Conservation (phyloP, 1,139 yeast species). For the Lodderomyces metapsilosis region DNA sequence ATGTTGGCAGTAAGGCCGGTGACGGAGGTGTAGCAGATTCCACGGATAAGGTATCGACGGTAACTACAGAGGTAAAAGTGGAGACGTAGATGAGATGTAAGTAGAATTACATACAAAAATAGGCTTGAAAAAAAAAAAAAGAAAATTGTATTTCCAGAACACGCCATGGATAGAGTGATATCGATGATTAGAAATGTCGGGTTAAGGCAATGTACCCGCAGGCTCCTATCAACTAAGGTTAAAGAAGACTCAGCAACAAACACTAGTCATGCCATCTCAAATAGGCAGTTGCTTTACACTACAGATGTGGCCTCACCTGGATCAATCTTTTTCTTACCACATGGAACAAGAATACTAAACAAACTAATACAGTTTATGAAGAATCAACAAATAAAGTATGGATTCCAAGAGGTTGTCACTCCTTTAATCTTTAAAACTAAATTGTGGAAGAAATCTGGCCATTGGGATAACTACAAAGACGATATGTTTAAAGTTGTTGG, state of each 20-base stretch:
- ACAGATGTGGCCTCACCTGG: conserved; percentile 85
- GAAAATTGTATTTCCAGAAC: too few species aligned
- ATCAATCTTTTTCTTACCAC: conserved; percentile 83
- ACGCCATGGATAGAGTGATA: too few species aligned
- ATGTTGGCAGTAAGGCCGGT: conserved; percentile 2
- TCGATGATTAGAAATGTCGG: neutral
- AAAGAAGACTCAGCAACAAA: conserved; percentile 29
- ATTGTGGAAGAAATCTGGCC: conserved; percentile 91
- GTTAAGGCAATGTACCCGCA: conserved; percentile 4
- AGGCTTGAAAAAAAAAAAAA: neutral
- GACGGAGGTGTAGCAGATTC: neutral
- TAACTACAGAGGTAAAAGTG: neutral
- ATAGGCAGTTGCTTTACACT: conserved; percentile 68
- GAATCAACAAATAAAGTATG: conserved; percentile 74
- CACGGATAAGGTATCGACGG: neutral
- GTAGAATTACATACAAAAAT: neutral
- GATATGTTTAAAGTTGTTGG: conserved; percentile 87
- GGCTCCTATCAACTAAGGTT: conserved; percentile 8
- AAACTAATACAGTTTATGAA: conserved; percentile 79
- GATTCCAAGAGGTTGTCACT: conserved; percentile 90
- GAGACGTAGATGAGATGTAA: neutral
- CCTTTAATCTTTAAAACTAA: conserved; percentile 85
- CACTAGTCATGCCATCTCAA: conserved; percentile 51
- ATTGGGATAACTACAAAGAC: conserved; percentile 92
- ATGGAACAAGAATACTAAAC: conserved; percentile 85